Conservation (phyloP, 2,329 filamentous ascomycete species). For the Drechmeria coniospora region DNA sequence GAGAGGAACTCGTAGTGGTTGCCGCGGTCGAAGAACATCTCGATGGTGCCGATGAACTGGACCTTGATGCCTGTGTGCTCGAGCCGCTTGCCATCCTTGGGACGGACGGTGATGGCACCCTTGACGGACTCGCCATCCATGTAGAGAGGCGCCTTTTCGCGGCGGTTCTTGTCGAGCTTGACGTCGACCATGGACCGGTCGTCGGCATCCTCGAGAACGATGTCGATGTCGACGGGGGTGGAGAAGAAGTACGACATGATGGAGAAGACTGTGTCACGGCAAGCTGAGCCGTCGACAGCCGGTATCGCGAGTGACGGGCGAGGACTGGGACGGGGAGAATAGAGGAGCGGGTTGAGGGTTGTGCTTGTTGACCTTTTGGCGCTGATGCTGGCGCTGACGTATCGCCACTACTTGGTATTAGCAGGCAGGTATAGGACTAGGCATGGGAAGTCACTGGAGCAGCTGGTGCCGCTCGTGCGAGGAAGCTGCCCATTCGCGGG, state of each 20-base stretch:
- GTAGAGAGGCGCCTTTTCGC: conserved; percentile 92
- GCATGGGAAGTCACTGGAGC: too few relatives aligned
- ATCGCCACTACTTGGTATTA: too few relatives aligned
- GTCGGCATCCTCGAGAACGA: conserved; percentile 90
- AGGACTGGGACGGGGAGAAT: too few relatives aligned
- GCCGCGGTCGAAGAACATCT: conserved; percentile 99
- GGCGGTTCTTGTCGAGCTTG: conserved; percentile 94
- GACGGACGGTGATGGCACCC: conserved; percentile 83
- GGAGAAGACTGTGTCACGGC: conserved; percentile 5
- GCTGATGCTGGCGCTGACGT: conserved; percentile 16
- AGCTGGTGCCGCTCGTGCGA: too few relatives aligned
- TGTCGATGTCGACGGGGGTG: conserved; percentile 95
- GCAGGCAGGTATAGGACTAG: too few relatives aligned
- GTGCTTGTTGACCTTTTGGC: too few relatives aligned
- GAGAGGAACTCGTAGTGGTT: conserved; percentile 99
- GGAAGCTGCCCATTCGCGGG: too few relatives aligned
- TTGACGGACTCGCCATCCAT: conserved; percentile 98
- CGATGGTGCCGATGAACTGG: conserved; percentile 98
- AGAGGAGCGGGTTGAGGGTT: conserved; percentile 3
- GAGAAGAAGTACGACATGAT: conserved; percentile 96
- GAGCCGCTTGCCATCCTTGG: conserved; percentile 94
- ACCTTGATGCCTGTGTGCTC: conserved; percentile 99
- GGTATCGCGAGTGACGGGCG: too few relatives aligned
- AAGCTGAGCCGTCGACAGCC: neutral
- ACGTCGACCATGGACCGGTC: conserved; percentile 91